Evolutionary conservation across 352 stramenopile genomes (phyloP).

Genomic region (Pythium sp.): DNA sequence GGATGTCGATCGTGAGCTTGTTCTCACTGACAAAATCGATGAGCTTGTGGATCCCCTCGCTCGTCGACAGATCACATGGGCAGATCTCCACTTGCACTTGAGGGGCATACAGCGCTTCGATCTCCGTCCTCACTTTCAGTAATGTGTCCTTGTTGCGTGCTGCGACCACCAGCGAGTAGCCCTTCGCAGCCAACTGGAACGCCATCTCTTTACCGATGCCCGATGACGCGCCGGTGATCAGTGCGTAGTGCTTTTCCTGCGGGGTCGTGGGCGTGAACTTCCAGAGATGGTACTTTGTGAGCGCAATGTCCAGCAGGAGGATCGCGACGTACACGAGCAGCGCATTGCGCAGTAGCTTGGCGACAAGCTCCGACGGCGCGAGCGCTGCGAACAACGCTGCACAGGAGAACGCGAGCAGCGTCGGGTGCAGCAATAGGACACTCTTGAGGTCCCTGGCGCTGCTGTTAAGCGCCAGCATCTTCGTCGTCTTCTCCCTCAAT

Average conservation of each 20-base stretch:
- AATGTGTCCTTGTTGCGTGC: slow-evolving; percentile 48
- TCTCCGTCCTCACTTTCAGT: slow-evolving; percentile 45
- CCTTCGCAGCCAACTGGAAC: slow-evolving; percentile 55
- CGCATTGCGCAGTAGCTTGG: slow-evolving; percentile 24
- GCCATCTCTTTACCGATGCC: slow-evolving; percentile 75
- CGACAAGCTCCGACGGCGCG: slow-evolving; percentile 15
- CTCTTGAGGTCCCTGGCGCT: neutral
- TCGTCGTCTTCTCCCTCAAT: neutral
- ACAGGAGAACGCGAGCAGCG: neutral
- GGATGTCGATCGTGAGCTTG: slow-evolving; percentile 57
- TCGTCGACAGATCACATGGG: slow-evolving; percentile 40
- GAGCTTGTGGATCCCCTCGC: slow-evolving; percentile 34
- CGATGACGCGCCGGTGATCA: slow-evolving; percentile 66
- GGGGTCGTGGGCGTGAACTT: slow-evolving; percentile 26
- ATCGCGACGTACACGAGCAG: slow-evolving; percentile 36
- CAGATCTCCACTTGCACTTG: slow-evolving; percentile 39
- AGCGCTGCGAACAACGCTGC: neutral
- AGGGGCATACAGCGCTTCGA: slow-evolving; percentile 36
- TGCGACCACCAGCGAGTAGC: slow-evolving; percentile 58
- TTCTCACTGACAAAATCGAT: slow-evolving; percentile 37
- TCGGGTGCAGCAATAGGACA: neutral
- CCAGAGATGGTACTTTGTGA: slow-evolving; percentile 54
- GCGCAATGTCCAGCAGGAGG: slow-evolving; percentile 32
- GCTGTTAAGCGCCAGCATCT: neutral
- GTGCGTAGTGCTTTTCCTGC: slow-evolving; percentile 28